Evolutionary conservation across 371 early-diverging fungal genomes (phyloP).

Genomic region (Mucor lusitanicus): DNA sequence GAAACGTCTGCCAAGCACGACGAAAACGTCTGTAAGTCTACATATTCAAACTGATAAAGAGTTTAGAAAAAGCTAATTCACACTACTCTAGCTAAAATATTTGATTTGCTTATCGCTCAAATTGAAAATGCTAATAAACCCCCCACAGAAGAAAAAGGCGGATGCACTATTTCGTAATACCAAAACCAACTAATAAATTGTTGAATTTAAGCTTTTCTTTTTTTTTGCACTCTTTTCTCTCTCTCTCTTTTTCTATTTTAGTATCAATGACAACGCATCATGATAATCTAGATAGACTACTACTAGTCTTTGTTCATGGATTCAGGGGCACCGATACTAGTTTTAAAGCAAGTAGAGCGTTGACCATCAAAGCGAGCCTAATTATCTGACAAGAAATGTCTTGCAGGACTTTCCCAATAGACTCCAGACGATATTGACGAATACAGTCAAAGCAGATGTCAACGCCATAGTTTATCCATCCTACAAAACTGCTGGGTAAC

Average conservation of each 20-base stretch:
- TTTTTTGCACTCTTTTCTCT: background rate
- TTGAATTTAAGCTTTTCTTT: background rate
- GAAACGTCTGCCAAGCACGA: conserved; percentile 93
- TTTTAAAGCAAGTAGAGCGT: conserved; percentile 37
- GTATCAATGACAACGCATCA: background rate
- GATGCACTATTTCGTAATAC: conserved; percentile 29
- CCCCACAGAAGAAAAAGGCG: conserved; percentile 58
- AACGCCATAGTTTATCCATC: conserved; percentile 58
- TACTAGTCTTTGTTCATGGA: conserved; percentile 63
- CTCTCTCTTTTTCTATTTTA: background rate
- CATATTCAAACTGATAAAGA: background rate
- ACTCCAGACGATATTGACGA: conserved; percentile 53
- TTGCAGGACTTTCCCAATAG: conserved; percentile 60
- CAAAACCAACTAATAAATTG: background rate
- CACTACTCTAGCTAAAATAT: conserved; percentile 56
- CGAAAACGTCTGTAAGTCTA: conserved; percentile 77
- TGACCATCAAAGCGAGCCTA: background rate
- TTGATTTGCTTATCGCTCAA: conserved; percentile 68
- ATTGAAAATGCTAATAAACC: conserved; percentile 70
- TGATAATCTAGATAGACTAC: conserved; percentile 29
- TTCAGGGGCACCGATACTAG: conserved; percentile 54
- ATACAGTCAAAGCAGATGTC: conserved; percentile 46
- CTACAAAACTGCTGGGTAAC: conserved; percentile 63
- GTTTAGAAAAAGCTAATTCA: no score
- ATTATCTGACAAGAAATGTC: background rate